Percentiles rank a stretch among this genome's conserved stretches.
These are phyloP conservation scores for Xylaria bambusicola DNA, from an alignment of 495 filamentous ascomycete species.

Conservation along the genomic window DNA sequence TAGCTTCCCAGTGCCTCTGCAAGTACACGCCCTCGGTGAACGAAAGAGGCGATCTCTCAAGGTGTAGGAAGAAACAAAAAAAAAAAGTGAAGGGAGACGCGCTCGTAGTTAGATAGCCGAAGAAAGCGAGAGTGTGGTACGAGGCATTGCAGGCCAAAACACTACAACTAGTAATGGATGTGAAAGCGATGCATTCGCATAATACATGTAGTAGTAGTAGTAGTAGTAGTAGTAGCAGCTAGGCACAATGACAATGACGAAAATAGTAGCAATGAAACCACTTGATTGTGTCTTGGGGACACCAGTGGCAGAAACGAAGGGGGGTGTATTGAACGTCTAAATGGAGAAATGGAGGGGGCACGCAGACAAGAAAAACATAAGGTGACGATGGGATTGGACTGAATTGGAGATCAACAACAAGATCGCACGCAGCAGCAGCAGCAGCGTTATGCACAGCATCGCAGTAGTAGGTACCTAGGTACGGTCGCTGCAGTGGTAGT, in stretches of 20 bases:
- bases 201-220: too few species aligned
- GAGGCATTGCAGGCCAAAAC: slow-evolving; percentile 33
- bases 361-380: too few species aligned
- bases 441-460: slow-evolving; percentile 6
- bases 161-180: slow-evolving; percentile 11
- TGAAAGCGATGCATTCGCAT: slow-evolving; percentile 8
- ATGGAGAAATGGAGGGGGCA: slow-evolving; percentile 12
- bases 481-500: too few species aligned
- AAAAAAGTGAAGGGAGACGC: slow-evolving; percentile 14
- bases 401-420: slow-evolving; percentile 16
- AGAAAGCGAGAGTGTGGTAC: slow-evolving; percentile 18
- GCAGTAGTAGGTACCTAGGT: background rate
- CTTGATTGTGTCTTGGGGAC: slow-evolving; percentile 6
- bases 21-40: background rate
- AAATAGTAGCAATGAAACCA: slow-evolving; percentile 14
- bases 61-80: too few species aligned
- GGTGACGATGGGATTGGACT: background rate
- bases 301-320: background rate
- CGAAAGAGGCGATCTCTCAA: background rate
- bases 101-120: slow-evolving; percentile 22
- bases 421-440: too few species aligned
- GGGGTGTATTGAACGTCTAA: background rate
- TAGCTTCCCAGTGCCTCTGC: slow-evolving; percentile 6
- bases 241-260: slow-evolving; percentile 20
- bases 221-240: too few species aligned